These are phyloP conservation scores for Gautieria morchelliformis DNA, from an alignment of 768 basidiomycete species.

Conservation along the genomic window DNA sequence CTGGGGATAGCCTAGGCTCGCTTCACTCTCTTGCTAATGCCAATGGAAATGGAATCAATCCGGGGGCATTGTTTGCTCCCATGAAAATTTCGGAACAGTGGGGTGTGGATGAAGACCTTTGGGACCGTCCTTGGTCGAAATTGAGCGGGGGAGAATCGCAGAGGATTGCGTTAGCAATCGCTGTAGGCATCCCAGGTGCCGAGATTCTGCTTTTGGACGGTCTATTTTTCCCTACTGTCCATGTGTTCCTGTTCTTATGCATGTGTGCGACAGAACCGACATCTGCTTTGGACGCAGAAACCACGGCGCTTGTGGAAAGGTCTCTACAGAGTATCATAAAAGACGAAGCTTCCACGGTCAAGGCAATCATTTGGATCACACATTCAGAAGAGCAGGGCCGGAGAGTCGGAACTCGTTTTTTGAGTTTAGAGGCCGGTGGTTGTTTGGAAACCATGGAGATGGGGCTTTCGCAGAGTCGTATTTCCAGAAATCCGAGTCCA, in stretches of 20 bases:
- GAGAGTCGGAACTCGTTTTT: conserved; percentile 62
- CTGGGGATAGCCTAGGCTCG: conserved; percentile 17
- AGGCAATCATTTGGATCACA: conserved; percentile 81
- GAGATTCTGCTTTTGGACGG: conserved; percentile 78
- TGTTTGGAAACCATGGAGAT: conserved; percentile 9
- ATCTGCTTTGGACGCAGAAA: conserved; percentile 70
- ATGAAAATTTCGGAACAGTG: conserved; percentile 50
- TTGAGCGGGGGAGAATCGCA: conserved; percentile 85
- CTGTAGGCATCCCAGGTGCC: conserved; percentile 61
- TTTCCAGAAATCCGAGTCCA: not conserved
- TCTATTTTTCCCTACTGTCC: conserved; percentile 23
- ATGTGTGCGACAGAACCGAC: conserved; percentile 61
- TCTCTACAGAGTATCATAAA: conserved; percentile 44
- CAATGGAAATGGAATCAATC: conserved; percentile 8
- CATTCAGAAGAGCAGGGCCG: conserved; percentile 75
- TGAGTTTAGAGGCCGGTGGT: conserved; percentile 24
- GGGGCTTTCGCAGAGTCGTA: not conserved
- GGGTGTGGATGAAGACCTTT: conserved; percentile 59
- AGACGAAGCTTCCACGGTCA: conserved; percentile 38
- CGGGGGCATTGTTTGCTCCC: conserved; percentile 17
- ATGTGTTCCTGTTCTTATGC: not conserved
- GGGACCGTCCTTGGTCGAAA: conserved; percentile 71
- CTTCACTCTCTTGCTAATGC: not conserved
- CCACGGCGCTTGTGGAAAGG: conserved; percentile 57
- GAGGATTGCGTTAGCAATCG: conserved; percentile 69